Evolutionary conservation across 2,329 filamentous ascomycete species (phyloP).

Genomic region (Diplocarpon mali): DNA sequence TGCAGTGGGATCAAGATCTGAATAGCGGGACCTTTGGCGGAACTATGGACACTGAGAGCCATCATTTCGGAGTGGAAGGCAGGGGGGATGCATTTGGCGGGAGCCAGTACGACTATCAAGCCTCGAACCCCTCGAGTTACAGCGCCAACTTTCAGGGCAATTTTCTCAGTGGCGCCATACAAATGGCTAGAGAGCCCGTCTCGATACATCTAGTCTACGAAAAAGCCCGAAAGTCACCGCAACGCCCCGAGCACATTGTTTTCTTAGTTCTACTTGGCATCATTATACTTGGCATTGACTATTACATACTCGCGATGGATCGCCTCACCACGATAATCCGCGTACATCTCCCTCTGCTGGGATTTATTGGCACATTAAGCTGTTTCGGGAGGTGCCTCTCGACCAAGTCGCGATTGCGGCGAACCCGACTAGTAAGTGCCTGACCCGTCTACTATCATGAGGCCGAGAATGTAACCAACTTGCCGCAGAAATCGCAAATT

Average conservation of each 20-base stretch:
- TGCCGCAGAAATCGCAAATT: not conserved
- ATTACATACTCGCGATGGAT: not conserved
- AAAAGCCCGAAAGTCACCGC: not conserved
- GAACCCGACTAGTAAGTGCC: too few species aligned
- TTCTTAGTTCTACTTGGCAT: not conserved
- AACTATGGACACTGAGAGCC: not conserved
- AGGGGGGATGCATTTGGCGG: not conserved
- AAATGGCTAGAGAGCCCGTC: not conserved
- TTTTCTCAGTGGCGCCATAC: not conserved
- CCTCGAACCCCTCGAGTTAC: constrained; percentile 9
- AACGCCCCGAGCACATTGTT: not conserved
- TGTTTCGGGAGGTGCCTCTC: constrained; percentile 15
- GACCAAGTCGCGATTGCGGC: constrained; percentile 4
- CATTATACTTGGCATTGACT: constrained; percentile 1
- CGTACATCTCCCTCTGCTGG: constrained; percentile 12
- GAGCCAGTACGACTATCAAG: constrained; percentile 1
- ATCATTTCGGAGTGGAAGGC: not conserved
- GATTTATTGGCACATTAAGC: constrained; percentile 16
- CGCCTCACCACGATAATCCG: not conserved
- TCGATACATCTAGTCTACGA: not conserved
- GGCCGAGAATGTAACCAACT: too few species aligned
- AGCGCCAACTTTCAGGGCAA: constrained; percentile 8
- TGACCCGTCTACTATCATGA: too few species aligned
- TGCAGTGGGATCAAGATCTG: not conserved
- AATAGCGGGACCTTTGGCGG: not conserved